phyloP scores from a whole-genome alignment of 345 rosid genomes.

The Jatropha curcas region DNA sequence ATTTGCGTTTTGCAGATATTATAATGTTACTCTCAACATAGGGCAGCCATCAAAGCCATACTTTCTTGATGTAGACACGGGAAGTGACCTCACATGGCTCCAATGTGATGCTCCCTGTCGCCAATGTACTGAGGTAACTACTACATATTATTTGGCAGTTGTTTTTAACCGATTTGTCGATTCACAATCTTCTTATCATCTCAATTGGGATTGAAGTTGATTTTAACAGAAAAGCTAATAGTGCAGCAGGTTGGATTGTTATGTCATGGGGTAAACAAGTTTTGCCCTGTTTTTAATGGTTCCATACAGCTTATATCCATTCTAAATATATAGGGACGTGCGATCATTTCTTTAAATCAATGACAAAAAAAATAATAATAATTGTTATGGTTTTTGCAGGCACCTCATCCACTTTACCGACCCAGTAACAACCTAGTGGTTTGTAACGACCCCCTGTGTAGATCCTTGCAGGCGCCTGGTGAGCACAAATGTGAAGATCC shows the following conservation, averaged over 20 bases:
- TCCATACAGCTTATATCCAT: too few relatives aligned
- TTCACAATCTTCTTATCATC: too few relatives aligned
- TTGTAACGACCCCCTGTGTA: slow-evolving; percentile 75
- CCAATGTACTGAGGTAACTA: slow-evolving; percentile 56
- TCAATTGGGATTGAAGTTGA: neutral
- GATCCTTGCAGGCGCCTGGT: slow-evolving; percentile 56
- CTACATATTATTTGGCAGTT: too few relatives aligned
- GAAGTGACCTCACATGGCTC: slow-evolving; percentile 98
- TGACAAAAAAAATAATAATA: too few relatives aligned
- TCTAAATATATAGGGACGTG: too few relatives aligned
- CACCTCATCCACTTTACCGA: slow-evolving; percentile 83
- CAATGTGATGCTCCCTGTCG: slow-evolving; percentile 88
- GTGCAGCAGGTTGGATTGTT: too few relatives aligned
- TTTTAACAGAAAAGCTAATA: too few relatives aligned
- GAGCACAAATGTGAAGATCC: slow-evolving; percentile 56
- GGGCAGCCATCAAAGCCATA: slow-evolving; percentile 88
- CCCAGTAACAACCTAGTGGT: slow-evolving; percentile 67
- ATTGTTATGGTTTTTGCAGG: slow-evolving; percentile 40
- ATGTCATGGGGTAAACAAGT: too few relatives aligned
- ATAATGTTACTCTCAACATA: slow-evolving; percentile 66
- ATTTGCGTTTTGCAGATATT: slow-evolving; percentile 47
- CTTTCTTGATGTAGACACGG: slow-evolving; percentile 90
- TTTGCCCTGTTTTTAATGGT: too few relatives aligned
- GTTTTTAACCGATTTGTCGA: too few relatives aligned
- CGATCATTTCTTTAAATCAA: too few relatives aligned